Evolutionary conservation across 176 grass and related monocot genomes (phyloP).

Genomic region (Triticum timopheevii): DNA sequence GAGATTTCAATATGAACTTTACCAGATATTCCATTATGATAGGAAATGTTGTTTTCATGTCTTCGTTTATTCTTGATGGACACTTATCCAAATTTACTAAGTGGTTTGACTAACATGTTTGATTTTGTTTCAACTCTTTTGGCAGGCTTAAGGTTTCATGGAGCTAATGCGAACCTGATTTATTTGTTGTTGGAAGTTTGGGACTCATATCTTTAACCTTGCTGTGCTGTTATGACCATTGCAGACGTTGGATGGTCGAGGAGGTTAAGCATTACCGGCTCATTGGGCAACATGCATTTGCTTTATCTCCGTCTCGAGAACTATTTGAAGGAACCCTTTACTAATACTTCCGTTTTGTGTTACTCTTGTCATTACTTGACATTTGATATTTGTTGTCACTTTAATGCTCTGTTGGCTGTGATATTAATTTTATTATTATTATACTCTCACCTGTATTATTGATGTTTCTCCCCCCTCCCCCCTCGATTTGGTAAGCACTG

Average conservation of each 20-base stretch:
- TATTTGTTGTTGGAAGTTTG: conserved; percentile 89
- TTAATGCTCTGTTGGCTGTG: conserved; percentile 32
- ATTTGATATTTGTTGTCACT: conserved; percentile 34
- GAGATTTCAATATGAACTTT: background rate
- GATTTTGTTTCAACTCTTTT: conserved; percentile 48
- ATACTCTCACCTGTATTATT: conserved; percentile 33
- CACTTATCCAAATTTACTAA: background rate
- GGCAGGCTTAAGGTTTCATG: conserved; percentile 80
- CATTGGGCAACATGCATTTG: conserved; percentile 17
- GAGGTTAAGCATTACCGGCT: conserved; percentile 28
- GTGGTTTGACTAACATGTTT: conserved; percentile 29
- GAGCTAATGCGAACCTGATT: conserved; percentile 70
- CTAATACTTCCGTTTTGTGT: conserved; percentile 44
- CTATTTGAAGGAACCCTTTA: conserved; percentile 42
- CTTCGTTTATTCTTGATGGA: background rate
- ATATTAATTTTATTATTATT: conserved; percentile 29
- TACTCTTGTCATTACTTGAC: conserved; percentile 28
- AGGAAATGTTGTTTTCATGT: background rate
- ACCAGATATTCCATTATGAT: background rate
- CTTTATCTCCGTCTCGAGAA: conserved; percentile 25
- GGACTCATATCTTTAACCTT: conserved; percentile 92
- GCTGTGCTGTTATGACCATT: conserved; percentile 80
- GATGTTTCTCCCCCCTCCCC: background rate
- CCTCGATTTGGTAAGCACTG: conserved; percentile 29
- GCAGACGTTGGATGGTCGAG: conserved; percentile 66